Evolutionary conservation across 2,329 filamentous ascomycete genomes (phyloP).

Genomic region (Hypoxylon sp.): DNA sequence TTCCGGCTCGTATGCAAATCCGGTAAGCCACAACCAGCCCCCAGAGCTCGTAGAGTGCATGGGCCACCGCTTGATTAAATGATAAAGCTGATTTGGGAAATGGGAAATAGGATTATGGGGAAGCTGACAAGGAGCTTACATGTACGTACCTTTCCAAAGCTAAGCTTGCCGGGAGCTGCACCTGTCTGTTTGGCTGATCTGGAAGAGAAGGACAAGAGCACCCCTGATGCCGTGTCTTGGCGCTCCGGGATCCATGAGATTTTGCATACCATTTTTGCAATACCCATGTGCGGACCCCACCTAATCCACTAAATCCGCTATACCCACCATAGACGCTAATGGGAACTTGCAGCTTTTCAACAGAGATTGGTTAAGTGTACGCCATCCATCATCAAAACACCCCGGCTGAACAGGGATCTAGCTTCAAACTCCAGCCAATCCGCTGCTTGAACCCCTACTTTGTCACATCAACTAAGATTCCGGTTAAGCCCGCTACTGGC

Average conservation of each 20-base stretch:
- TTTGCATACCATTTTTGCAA: constrained; percentile 35
- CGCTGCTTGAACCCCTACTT: constrained; percentile 36
- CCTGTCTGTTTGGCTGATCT: constrained; percentile 37
- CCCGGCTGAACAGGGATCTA: constrained; percentile 43
- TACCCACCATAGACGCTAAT: constrained; percentile 45
- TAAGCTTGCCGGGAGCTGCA: constrained; percentile 27
- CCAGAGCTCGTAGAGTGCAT: constrained; percentile 37
- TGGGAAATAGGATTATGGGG: constrained; percentile 34
- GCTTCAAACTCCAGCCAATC: constrained; percentile 50
- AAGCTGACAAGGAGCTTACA: constrained; percentile 26
- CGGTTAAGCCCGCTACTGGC: constrained; percentile 47
- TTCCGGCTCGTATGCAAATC: constrained; percentile 37
- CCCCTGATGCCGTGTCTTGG: constrained; percentile 47
- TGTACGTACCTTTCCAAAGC: constrained; percentile 14
- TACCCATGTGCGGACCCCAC: constrained; percentile 26
- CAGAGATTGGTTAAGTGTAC: constrained; percentile 49
- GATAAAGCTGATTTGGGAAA: constrained; percentile 33
- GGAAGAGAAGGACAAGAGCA: constrained; percentile 32
- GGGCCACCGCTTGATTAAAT: constrained; percentile 40
- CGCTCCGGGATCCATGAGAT: constrained; percentile 46
- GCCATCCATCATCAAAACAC: constrained; percentile 42
- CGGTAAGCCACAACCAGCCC: constrained; percentile 38
- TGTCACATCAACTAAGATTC: constrained; percentile 52
- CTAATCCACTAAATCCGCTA: neutral
- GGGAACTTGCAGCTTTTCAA: constrained; percentile 50